A percentile compares a stretch with the other conserved stretches of the same genome.
phyloP scores from a whole-genome alignment of 2,329 filamentous ascomycete genomes.

The Lecanicillium sp. region DNA sequence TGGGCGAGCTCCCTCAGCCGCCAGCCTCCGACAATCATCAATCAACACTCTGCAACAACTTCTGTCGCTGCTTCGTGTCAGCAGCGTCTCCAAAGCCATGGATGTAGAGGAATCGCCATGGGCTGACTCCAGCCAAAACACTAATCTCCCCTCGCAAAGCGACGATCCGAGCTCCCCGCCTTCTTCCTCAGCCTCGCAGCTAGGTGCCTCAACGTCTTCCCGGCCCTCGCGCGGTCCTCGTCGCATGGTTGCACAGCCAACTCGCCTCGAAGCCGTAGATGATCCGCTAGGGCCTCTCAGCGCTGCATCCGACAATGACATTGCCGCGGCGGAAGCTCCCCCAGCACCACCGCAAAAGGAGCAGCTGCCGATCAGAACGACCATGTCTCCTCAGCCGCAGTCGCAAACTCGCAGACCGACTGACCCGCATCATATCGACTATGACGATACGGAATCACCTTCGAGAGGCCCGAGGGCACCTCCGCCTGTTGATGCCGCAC shows the following conservation, averaged over 20 bases:
- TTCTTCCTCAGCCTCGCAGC: slow-evolving; percentile 17
- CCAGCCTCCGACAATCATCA: slow-evolving; percentile 2
- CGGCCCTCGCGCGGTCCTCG: slow-evolving; percentile 44
- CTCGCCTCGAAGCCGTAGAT: slow-evolving; percentile 67
- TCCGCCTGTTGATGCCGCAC: slow-evolving; percentile 52
- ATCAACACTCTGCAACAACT: not conserved
- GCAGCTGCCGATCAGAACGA: slow-evolving; percentile 51
- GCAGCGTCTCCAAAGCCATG: slow-evolving; percentile 23
- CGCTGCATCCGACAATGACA: slow-evolving; percentile 44
- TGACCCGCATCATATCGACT: slow-evolving; percentile 59
- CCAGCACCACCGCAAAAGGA: slow-evolving; percentile 65
- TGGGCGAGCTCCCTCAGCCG: not conserved
- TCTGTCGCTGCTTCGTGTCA: slow-evolving; percentile 2
- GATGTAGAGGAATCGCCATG: slow-evolving; percentile 46
- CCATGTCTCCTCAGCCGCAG: slow-evolving; percentile 37
- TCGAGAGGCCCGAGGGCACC: slow-evolving; percentile 51
- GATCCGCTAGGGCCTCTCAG: slow-evolving; percentile 74
- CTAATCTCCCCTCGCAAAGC: slow-evolving; percentile 21
- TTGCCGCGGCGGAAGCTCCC: slow-evolving; percentile 40
- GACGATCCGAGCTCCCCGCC: slow-evolving; percentile 21
- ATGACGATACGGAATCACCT: slow-evolving; percentile 54
- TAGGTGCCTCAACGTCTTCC: slow-evolving; percentile 12
- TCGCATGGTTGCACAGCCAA: slow-evolving; percentile 65
- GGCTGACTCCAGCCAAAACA: slow-evolving; percentile 35
- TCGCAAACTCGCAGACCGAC: slow-evolving; percentile 35